These are phyloP conservation scores for Smithsoniella earleae DNA, from an alignment of 163 green algal genomes.

Conservation along the genomic window DNA sequence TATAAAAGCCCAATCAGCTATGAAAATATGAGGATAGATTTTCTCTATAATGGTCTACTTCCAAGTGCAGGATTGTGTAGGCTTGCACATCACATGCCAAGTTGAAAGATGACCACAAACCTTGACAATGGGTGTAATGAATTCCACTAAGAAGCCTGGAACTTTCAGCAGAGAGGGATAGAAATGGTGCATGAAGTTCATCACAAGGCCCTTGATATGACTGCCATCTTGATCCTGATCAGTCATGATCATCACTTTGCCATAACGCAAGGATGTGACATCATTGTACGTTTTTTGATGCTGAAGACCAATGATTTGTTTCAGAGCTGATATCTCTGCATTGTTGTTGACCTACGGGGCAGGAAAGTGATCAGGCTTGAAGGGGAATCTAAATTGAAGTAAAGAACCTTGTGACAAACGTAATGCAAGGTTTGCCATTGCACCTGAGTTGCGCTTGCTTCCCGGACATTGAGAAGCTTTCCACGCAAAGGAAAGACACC, in stretches of 20 bases:
- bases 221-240: conserved; percentile 98
- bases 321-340: conserved; percentile 95
- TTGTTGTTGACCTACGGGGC: conserved; percentile 73
- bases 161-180: conserved; percentile 91
- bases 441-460: conserved; percentile 75
- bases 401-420: no score
- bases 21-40: not conserved
- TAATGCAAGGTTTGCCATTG: no score
- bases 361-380: not conserved
- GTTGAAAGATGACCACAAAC: conserved; percentile 36
- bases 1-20: conserved; percentile 35
- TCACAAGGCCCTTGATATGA: conserved; percentile 99
- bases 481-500: conserved; percentile 96
- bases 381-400: not conserved
- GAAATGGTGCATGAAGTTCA: conserved; percentile 99
- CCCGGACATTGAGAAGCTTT: conserved; percentile 98
- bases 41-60: not conserved
- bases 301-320: conserved; percentile 98
- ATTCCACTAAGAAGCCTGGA: conserved; percentile 93
- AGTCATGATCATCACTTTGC: conserved; percentile 99
- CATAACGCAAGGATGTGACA: conserved; percentile 90
- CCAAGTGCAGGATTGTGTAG: not conserved
- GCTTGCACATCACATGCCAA: not conserved
- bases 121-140: conserved; percentile 99
- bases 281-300: conserved; percentile 91